Evolutionary conservation across 2,329 filamentous ascomycete genomes (phyloP), one percentile per base, ranked within the genome.

Genomic region (Microsporum canis): DNA sequence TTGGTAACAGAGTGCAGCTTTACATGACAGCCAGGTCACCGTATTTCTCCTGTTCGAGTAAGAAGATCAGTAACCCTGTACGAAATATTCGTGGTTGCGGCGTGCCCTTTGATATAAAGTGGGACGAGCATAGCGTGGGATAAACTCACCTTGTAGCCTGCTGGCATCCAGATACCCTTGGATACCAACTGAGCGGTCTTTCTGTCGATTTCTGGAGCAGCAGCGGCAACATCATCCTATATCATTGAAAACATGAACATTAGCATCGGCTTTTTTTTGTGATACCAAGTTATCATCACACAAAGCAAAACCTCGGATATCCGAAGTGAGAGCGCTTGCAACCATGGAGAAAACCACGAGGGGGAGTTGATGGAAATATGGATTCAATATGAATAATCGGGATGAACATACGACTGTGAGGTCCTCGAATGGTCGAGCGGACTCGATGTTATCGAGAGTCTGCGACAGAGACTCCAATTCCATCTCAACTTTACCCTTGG

Each of bases 161-260:
- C 91, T 73, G 96, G 91, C 81, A 87, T 84, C 94, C 94, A 99
- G 85, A 91, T 89, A 77, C 92, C 92, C 87, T 95, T 96, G 78
- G 89, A 89, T 67, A 99, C 91, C 75, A 99, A 85, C 80, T 94
- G 86, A 71, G 86, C 80, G 71, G 92, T 96, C 84, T 95, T 95
- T 85, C 96, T 86, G 80, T 97, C 92, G 77, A 99, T 96, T 69
- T 95, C 92, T 71, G 94, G 91, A 77, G 91, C 89, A 71, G 92
- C 94, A 69, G 89, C 85, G 65, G 89, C 89, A 77, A 99, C 88
- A 73, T 99, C 94, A 77, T 97, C 94, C 90, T 95, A 71, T 66
- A 66, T 66, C 62, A 65, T 56, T 61, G 27, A 51, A 57, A 61
- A 59, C 62, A 38, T n/a, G 23, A 39, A 31, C 4, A 61, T 64